Base-by-base conservation (phyloP, 805 yeast species). In the Zygosaccharomyces bailii region DNA sequence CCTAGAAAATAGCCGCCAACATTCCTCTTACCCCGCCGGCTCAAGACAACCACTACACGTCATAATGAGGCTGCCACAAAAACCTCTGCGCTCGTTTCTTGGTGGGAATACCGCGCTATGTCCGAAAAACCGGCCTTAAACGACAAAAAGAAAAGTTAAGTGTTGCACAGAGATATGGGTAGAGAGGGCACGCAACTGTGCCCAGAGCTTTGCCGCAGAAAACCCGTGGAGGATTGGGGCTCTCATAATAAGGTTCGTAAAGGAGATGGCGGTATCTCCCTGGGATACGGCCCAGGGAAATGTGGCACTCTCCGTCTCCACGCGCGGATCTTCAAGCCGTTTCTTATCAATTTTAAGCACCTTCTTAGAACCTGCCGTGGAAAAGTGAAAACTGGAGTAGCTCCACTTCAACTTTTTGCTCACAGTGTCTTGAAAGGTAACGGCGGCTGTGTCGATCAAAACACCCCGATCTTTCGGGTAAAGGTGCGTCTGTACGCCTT, bases 371-470 rank as follows among this genome's bases (percentile, higher is more conserved):
- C 8, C 11, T 11, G 8, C 14, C 31, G 31, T 27, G 13, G 31
- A 27, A 27, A 25, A 25, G 21, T 17, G 4, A 34, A 34, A 20
- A 9, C 13, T 13, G 4, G 25, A 25, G 18, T 8, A 7, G 23
- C 21, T 9, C 17, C 23, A 17, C 13, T 37, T 17, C 31, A 16
- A 9, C 24, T 24, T 4, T 24, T 37, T 4, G 16, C 4, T 34
- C n/a, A 13, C 38, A 8, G 14, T 20, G 14, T 25, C 11, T 16
- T 4, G 11, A 5, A 11, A 13, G 11, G 25, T 21, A 37, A 8
- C 33, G 30, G 33, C 40, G 40, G 40, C 40, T 37, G 40, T 37
- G 40, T 37, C 40, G 32, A 37, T 37, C 40, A 32, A 37, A 37
- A 37, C 40, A 17, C 30, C 25, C 20, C n/a, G 32, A 25, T 17